Evolutionary conservation across 129 eudicot genomes (phyloP), one percentile per base, ranked within the genome.

Genomic region (Escallonia herrerae): DNA sequence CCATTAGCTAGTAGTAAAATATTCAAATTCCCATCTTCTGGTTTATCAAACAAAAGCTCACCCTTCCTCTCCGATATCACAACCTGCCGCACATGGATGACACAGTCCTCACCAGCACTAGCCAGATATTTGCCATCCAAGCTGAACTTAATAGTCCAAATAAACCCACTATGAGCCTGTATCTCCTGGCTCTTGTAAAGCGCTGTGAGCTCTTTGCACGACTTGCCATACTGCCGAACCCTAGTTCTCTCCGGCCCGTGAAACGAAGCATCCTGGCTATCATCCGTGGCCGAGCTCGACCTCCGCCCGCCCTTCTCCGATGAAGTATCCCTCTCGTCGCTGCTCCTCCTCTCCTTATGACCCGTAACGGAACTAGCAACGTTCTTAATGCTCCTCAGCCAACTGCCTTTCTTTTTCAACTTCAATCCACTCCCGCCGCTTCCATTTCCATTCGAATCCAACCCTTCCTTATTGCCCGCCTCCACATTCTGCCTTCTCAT

Each of bases 401-500:
- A 93, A 54, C 87, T 72, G 7, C 82, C 87, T 78, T 85, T 89
- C 82, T 86, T 93, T 62, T 93, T 93, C 66, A 65, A 51, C 71
- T 86, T 89, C 7, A 81, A 69, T 46, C 82, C 89, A 67, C 66
- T 72, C 51, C 80, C 91, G 51, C 80, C 61, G 58, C 74, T 65
- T 6, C 82, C 82, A 60, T 80, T 77, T 4, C 38, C 76, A 52
- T 76, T 77, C 39, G 45, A 61, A 72, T 74, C 80, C 14, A 46
- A 46, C 45, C 68, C 74, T 8, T 76, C 84, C 63, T 72, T 76
- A 65, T 77, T 78, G n/a, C 87, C 87, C 53, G 86, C 75, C 75
- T 93, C 98, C 7, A 83, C 90, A 69, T 88, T 93, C 74, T 93
- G 99, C 55, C 99, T 69, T 66, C 99, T 86, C 99, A 93, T 89